phyloP scores from a whole-genome alignment of 2,329 filamentous ascomycete genomes.

The Beauveria australis region DNA sequence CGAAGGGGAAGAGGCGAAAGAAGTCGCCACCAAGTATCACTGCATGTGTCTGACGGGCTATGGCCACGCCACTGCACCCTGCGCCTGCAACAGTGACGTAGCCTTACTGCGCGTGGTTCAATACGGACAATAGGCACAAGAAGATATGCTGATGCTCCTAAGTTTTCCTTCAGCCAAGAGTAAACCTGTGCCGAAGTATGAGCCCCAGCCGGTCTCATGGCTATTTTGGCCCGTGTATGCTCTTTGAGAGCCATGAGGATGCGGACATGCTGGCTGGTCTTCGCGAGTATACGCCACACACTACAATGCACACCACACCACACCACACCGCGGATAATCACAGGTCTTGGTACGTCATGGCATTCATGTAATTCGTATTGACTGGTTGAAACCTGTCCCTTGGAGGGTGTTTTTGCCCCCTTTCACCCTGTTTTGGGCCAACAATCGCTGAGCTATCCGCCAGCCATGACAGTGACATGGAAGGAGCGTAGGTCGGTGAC shows the following conservation, averaged over 20 bases:
- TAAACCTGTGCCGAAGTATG: too few species aligned
- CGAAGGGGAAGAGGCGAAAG: background rate
- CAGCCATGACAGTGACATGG: background rate
- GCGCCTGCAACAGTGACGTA: slow-evolving; percentile 2
- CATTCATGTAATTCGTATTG: too few species aligned
- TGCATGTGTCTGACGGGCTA: background rate
- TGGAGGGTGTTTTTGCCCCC: background rate
- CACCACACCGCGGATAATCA: too few species aligned
- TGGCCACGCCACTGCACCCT: background rate
- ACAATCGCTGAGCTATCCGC: background rate
- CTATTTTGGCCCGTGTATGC: too few species aligned
- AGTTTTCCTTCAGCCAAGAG: too few species aligned
- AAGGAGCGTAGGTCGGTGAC: background rate
- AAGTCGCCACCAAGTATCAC: background rate
- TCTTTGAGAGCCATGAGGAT: too few species aligned
- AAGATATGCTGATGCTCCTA: background rate
- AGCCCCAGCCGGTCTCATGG: too few species aligned
- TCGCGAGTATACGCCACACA: too few species aligned
- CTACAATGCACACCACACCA: too few species aligned
- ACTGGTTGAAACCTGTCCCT: too few species aligned
- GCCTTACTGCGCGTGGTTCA: background rate
- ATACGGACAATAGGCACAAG: background rate
- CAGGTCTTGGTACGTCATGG: too few species aligned
- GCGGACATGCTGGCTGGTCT: too few species aligned
- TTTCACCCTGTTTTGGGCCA: background rate